Evolutionary conservation across 768 basidiomycete species (phyloP).

Genomic region (Lactifluus hygrophoroides): DNA sequence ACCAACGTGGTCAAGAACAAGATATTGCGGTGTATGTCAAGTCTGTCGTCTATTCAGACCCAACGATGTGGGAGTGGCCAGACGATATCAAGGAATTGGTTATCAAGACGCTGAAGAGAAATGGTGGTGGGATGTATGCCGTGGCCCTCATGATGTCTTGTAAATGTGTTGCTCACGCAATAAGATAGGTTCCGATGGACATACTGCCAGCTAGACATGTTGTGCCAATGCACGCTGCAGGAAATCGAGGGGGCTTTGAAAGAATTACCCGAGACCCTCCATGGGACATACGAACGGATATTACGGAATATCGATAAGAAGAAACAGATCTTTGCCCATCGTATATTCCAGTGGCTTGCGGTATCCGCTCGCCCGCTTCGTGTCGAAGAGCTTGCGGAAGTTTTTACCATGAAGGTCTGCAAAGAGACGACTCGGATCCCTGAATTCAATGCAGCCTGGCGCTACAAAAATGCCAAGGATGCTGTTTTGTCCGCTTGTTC

Average conservation of each 20-base stretch:
- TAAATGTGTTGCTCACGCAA: neutral
- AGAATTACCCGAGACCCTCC: neutral
- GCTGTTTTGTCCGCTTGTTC: too few species aligned
- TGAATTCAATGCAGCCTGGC: neutral
- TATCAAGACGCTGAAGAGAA: neutral
- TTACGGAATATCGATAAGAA: too few species aligned
- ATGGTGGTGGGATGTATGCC: neutral
- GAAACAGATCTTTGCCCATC: too few species aligned
- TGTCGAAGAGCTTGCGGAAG: too few species aligned
- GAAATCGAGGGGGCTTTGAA: neutral
- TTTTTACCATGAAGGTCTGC: neutral
- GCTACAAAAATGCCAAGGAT: neutral
- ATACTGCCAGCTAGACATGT: neutral
- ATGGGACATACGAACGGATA: too few species aligned
- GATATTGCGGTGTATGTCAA: neutral
- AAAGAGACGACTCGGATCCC: neutral
- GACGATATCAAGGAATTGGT: neutral
- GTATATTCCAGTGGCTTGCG: too few species aligned
- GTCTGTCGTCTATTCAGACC: too few species aligned
- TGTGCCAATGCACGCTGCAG: neutral
- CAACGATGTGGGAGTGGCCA: too few species aligned
- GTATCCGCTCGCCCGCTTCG: too few species aligned
- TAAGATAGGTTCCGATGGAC: neutral
- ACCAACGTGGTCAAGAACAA: neutral
- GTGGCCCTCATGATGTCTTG: neutral